These are phyloP conservation scores for Pseudocercospora fijiensis DNA, from an alignment of 2,329 filamentous ascomycete genomes.

Conservation along the genomic window DNA sequence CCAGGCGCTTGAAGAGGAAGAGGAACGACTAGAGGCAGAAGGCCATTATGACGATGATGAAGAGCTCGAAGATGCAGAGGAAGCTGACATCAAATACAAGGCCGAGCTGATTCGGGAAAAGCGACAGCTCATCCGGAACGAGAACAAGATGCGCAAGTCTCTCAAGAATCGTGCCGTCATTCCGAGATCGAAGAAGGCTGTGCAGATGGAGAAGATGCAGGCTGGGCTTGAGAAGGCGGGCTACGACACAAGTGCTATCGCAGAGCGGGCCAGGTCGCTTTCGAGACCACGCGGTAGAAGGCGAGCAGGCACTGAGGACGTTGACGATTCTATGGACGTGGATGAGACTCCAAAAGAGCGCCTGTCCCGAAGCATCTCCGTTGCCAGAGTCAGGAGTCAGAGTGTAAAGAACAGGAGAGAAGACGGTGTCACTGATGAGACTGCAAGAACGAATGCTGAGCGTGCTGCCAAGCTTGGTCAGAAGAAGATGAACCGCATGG, in stretches of 20 bases:
- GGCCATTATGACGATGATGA: constrained; percentile 87
- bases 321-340: constrained; percentile 71
- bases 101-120: constrained; percentile 95
- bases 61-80: constrained; percentile 80
- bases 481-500: constrained; percentile 99
- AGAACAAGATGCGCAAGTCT: constrained; percentile 89
- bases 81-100: constrained; percentile 84
- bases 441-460: constrained; percentile 73
- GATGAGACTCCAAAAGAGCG: constrained; percentile 43
- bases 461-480: constrained; percentile 84
- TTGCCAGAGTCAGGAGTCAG: constrained; percentile 67
- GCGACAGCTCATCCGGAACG: constrained; percentile 86
- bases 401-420: constrained; percentile 67
- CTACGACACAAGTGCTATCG: constrained; percentile 74
- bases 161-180: constrained; percentile 97
- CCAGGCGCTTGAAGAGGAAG: constrained; percentile 87
- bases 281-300: constrained; percentile 71
- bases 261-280: constrained; percentile 68
- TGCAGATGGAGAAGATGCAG: constrained; percentile 84
- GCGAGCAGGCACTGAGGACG: constrained; percentile 52
- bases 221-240: constrained; percentile 80
- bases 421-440: constrained; percentile 71
- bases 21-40: constrained; percentile 85
- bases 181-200: constrained; percentile 75
- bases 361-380: constrained; percentile 55